Base-by-base conservation (phyloP, 805 yeast species). In the Yarrowia hollandica region DNA sequence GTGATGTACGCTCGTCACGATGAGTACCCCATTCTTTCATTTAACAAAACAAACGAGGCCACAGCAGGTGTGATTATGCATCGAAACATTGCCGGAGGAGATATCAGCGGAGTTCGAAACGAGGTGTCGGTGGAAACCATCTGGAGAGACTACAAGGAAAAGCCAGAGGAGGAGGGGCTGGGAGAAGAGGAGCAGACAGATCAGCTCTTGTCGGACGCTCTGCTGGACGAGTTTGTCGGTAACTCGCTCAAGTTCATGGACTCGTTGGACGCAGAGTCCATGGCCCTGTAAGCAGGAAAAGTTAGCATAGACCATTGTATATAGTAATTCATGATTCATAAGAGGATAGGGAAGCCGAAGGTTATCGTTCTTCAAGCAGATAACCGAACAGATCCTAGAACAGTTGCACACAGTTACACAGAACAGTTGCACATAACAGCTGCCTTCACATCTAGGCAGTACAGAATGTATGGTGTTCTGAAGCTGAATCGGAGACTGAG, bases 191-290 rank as follows among this genome's bases (percentile, higher is more conserved):
- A 30, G 34, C 34, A 30, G 12, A 14, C 16, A 6, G 28, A 25
- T n/a, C 55, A 48, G 22, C 16, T 2, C 4, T 4, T 1, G 39
- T 48, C 55, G 4, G 30, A 31, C 5, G 10, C 12, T 9, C 11
- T 31, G 15, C n/a, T 48, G 15, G 26, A 33, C 12, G 39, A 48
- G 5, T 48, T 31, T 22, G 39, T 48, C 14, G 38, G 39, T 1
- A 33, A 48, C 37, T 48, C 55, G 2, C 39, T 48, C 30, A 48
- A 33, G 30, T 48, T 48, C 11, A 33, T 48, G 38, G 55, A 48
- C 25, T 31, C 39, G 3, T 8, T 48, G 21, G 55, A 48, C 16
- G 39, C 55, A 2, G 55, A 48, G 39, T 21, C 39, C 1, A 8
- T 22, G 11, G 23, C 39, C 5, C 15, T 48, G 12, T 48, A 48